Conservation (phyloP, 108 stramenopile species). For the Fragilaria radians region DNA sequence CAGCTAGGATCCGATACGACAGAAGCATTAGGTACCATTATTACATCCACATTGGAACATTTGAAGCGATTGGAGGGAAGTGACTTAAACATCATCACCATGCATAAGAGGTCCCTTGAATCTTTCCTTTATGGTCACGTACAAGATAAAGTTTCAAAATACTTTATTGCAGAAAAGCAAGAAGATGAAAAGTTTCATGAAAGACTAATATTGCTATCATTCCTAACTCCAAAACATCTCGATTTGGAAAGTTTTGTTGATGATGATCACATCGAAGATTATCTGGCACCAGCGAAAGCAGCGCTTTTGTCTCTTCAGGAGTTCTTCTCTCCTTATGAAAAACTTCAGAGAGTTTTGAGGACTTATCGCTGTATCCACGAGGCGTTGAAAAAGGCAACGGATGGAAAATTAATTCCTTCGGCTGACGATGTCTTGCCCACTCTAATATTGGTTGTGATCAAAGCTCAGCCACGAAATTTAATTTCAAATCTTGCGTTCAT, state of each 20-base stretch:
- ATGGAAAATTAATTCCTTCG: constrained; percentile 36
- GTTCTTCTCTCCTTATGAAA: constrained; percentile 73
- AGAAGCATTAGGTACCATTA: constrained; percentile 4
- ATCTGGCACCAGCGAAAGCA: too few species aligned
- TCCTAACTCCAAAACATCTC: too few species aligned
- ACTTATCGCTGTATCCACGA: constrained; percentile 55
- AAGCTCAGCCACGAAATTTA: constrained; percentile 39
- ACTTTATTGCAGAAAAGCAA: constrained; percentile 36
- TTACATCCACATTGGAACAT: background rate
- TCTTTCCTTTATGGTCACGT: constrained; percentile 47
- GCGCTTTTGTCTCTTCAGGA: too few species aligned
- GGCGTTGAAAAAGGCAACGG: constrained; percentile 43
- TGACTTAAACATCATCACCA: constrained; percentile 1
- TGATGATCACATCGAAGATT: too few species aligned
- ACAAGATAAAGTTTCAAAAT: constrained; percentile 5
- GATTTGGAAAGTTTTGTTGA: too few species aligned
- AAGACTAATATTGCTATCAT: constrained; percentile 47
- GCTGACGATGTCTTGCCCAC: constrained; percentile 83
- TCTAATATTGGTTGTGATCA: constrained; percentile 61
- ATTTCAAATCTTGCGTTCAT: constrained; percentile 44
- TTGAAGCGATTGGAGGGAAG: background rate
- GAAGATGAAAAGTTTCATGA: constrained; percentile 36
- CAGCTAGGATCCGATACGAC: too few species aligned
- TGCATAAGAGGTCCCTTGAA: constrained; percentile 26
- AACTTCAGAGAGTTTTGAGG: constrained; percentile 51